Evolutionary conservation across 176 grass and related monocot genomes (phyloP), one percentile per base, ranked within the genome.

Genomic region (Alopecurus myosuroides): DNA sequence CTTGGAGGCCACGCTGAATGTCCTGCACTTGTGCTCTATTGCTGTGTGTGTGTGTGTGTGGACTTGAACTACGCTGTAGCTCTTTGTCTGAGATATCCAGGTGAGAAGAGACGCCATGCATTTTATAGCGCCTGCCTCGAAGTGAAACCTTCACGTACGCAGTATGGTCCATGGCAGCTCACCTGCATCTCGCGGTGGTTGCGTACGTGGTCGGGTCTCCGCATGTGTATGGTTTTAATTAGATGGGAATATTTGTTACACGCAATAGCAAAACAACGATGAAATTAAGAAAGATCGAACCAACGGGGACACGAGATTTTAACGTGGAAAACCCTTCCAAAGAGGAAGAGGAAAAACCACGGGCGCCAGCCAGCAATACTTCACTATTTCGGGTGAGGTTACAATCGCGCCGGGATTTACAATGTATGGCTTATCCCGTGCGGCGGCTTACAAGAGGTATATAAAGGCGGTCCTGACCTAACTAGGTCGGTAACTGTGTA

Each of bases 161-260:
- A 9, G 37, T 70, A 58, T 70, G 64, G 37, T 71, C n/a, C 22
- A 7, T 20, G 64, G 63, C 53, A 61, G 76, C 51, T 86, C 20
- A 71, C 9, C 84, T 61, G 65, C 76, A 86, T 25, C 11, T 37
- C 50, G 1, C 50, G 9, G 26, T 46, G 63, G 74, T 45, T 57
- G 25, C 66, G 33, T 31, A 23, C 67, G 34, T 33, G 25, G 7
- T 3, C 22, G 35, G 29, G 28, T 35, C 22, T 18, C 37, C 6
- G 33, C 6, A 9, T 70, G 18, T 72, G 65, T 49, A 20, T 37
- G 22, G 76, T 37, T n/a, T 26, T 8, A 14, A n/a, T 29, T 39
- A 23, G 84, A 36, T 86, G 76, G 39, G 39, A 85, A 48, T 28
- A n/a, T n/a, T n/a, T n/a, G n/a, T n/a, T n/a, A n/a, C n/a, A n/a